Conservation (phyloP, 2,329 filamentous ascomycete genomes). For the Cladosporium oxysporum region DNA sequence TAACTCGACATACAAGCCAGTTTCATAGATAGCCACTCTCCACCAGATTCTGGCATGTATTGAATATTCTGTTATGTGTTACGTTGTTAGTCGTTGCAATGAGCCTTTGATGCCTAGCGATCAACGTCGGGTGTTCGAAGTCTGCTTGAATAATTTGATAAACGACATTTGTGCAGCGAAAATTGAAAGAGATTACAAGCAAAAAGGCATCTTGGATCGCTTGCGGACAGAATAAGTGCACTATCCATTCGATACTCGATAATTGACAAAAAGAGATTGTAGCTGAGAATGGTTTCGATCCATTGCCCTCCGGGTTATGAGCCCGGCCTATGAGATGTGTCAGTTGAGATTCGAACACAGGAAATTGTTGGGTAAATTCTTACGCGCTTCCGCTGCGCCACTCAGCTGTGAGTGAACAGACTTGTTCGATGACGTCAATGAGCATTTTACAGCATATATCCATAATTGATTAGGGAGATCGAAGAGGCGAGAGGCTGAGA, state of each 20-base stretch:
- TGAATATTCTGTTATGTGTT: background rate
- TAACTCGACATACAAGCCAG: background rate
- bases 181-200: background rate
- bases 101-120: background rate
- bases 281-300: constrained; percentile 21
- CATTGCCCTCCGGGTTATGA: constrained; percentile 20
- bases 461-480: no score
- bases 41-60: background rate
- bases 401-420: constrained; percentile 2
- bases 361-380: background rate
- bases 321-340: constrained; percentile 5
- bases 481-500: background rate
- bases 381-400: constrained; percentile 19
- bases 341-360: background rate
- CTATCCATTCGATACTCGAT: background rate
- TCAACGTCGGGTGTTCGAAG: background rate
- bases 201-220: background rate
- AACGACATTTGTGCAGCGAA: background rate
- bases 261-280: background rate
- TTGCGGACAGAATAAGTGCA: background rate
- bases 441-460: no score
- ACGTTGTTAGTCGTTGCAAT: background rate
- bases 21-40: no score
- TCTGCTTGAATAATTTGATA: background rate
- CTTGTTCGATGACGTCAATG: background rate